Evolutionary conservation across 2,329 filamentous ascomycete species (phyloP), one percentile per base, ranked within the genome.

Genomic region (Thelonectria blattea): DNA sequence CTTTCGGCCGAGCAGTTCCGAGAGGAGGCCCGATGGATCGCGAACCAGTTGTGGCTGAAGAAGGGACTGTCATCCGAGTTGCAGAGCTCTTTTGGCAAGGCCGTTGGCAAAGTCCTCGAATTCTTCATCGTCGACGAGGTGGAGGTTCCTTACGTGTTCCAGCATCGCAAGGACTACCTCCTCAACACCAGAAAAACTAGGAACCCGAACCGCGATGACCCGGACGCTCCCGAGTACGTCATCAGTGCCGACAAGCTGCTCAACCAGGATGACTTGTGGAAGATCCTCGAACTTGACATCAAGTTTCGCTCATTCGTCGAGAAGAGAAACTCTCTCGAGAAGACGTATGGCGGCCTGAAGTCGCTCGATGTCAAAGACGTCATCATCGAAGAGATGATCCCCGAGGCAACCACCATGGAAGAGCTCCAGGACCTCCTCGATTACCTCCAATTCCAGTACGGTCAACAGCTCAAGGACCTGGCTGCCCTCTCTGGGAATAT

Each of bases 401-500:
- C 85, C 1, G 83, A 88, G 59, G 93, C 93, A 3, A 87, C 87
- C 5, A 94, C 91, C 0, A 93, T 97, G 83, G 95, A 99, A 73
- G 95, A 99, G 73, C 83, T 99, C 17, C 95, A 99, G 73, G 95
- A 99, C 75, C 79, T 99, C 20, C 94, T 98, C 73, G 95, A 99
- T 72, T 98, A 98, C 70, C 81, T 98, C 54, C 93, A 98, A 72
- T 99, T 99, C 76, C 91, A 93, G 71, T 98, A 98, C 70, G 88
- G 91, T 5, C 81, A 88, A 3, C 88, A 96, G 73, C 82, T 98
- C 50, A 94, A 91, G 73, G 93, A 98, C 64, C 77, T 96, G 49
- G 86, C 88, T 14, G 80, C 87, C 17, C 83, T 87, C 62, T 83
- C 88, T 42, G 81, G 84, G 14, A 87, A 87, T 56, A 78, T 83